Base-by-base conservation (phyloP, 805 yeast species). In the Metschnikowia lunata region DNA sequence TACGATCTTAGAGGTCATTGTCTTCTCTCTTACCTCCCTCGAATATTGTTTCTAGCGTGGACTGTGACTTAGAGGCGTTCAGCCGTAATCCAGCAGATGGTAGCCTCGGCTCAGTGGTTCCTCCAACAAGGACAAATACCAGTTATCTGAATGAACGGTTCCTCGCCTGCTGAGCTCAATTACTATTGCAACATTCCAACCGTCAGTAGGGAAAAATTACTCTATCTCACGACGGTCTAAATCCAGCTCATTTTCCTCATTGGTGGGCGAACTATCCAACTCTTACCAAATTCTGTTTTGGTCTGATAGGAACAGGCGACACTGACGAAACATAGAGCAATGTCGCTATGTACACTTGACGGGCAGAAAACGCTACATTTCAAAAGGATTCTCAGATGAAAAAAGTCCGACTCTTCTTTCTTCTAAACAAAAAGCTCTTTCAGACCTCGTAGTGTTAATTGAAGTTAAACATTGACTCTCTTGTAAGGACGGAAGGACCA, bases 141-240 rank as follows among this genome's bases (percentile, higher is more conserved):
- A 43, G 39, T 35, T 38, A 67, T 67, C 72, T 60, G 73, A 67
- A 66, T 67, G 69, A 65, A 68, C 72, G 62, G 70, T 64, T 67
- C 70, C 71, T 68, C 72, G 66, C 71, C 71, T 67, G 65, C 71
- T 65, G 64, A 59, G 71, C 63, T 64, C 70, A 64, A 67, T 65
- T 63, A 63, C 69, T 64, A 64, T 66, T 61, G 62, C 63, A 37
- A 30, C 40, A 62, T n/a, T n/a, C 56, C 53, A 36, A 30, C 40
- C 41, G n/a, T 29, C 40, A 29, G 40, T 14, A 37, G 40, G 40
- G 40, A 11, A 36, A 23, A 31, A 31, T 14, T 31, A 31, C 9
- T 13, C 13, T 31, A 14, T 31, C 34, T 11, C 34, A 31, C 34
- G 34, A 31, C 34, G 34, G 34, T 31, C 34, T 31, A 31, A 31